Evolutionary conservation across 2,329 filamentous ascomycete genomes (phyloP).

Genomic region (Madurella fahalii): DNA sequence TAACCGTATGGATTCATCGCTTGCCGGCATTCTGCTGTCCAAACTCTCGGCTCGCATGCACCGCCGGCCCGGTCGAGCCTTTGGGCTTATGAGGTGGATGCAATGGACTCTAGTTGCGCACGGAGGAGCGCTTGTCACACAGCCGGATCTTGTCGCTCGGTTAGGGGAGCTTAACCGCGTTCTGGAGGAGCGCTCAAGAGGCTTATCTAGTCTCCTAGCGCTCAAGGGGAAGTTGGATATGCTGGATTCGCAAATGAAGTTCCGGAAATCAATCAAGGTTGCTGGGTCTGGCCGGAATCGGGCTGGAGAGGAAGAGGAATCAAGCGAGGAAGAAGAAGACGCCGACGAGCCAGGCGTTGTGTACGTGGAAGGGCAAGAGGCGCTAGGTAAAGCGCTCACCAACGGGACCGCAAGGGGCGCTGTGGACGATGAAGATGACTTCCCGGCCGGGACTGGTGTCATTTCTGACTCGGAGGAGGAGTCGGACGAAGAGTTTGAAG

Average conservation of each 20-base stretch:
- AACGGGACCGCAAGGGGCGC: slow-evolving; percentile 34
- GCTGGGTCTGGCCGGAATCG: slow-evolving; percentile 28
- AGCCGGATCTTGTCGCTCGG: slow-evolving; percentile 76
- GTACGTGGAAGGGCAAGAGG: slow-evolving; percentile 79
- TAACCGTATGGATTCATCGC: slow-evolving; percentile 78
- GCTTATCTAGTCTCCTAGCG: slow-evolving; percentile 74
- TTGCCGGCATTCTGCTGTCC: slow-evolving; percentile 73
- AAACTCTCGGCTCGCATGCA: slow-evolving; percentile 85
- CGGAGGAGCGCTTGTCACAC: slow-evolving; percentile 82
- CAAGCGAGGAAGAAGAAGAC: slow-evolving; percentile 53
- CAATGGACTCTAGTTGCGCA: slow-evolving; percentile 93
- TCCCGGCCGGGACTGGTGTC: slow-evolving; percentile 53
- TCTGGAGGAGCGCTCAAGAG: slow-evolving; percentile 78
- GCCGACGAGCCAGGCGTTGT: slow-evolving; percentile 71
- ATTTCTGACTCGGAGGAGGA: slow-evolving; percentile 61
- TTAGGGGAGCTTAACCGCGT: slow-evolving; percentile 79
- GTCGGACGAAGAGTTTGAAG: slow-evolving; percentile 41
- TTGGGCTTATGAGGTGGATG: slow-evolving; percentile 89
- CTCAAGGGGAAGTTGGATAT: slow-evolving; percentile 96
- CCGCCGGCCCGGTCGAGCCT: slow-evolving; percentile 80
- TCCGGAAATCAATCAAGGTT: slow-evolving; percentile 52
- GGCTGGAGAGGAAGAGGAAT: slow-evolving; percentile 49
- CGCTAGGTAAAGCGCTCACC: slow-evolving; percentile 33
- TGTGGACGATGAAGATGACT: slow-evolving; percentile 56
- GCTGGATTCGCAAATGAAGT: slow-evolving; percentile 81